Evolutionary conservation across 345 rosid genomes (phyloP).

Genomic region (Citrus trifoliata): DNA sequence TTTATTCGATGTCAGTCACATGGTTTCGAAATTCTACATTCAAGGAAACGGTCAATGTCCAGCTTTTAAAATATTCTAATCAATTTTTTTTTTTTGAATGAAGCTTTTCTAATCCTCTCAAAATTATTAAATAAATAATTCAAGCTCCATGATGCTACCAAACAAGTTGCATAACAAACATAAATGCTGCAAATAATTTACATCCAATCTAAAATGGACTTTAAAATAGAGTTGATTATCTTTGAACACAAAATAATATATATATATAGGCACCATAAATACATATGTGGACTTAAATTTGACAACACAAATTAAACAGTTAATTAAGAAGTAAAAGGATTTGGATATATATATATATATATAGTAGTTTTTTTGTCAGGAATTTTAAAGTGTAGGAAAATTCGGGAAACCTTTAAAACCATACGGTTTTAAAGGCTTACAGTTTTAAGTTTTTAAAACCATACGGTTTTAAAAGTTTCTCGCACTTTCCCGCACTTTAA

Average conservation of each 20-base stretch:
- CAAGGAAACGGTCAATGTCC: not conserved
- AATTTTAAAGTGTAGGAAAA: too few species aligned
- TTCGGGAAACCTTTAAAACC: accelerated
- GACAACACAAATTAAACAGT: not conserved
- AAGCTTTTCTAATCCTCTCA: not conserved
- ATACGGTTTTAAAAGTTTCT: too few species aligned
- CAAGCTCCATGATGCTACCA: not conserved
- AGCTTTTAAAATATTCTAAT: not conserved
- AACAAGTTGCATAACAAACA: not conserved
- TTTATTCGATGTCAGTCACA: not conserved
- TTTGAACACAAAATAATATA: not conserved
- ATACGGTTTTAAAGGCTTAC: too few species aligned
- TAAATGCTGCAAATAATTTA: not conserved
- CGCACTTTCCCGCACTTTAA: too few species aligned
- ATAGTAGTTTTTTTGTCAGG: accelerated
- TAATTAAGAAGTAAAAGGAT: too few species aligned
- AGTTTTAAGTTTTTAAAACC: too few species aligned
- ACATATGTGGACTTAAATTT: not conserved
- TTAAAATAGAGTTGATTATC: not conserved
- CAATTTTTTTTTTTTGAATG: not conserved
- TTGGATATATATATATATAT: too few species aligned
- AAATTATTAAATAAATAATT: not conserved
- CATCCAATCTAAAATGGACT: not conserved
- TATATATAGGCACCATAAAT: not conserved
- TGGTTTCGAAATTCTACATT: not conserved